Evolutionary conservation across 352 stramenopile genomes (phyloP), one percentile per base, ranked within the genome.

Genomic region (Pythium volutum): DNA sequence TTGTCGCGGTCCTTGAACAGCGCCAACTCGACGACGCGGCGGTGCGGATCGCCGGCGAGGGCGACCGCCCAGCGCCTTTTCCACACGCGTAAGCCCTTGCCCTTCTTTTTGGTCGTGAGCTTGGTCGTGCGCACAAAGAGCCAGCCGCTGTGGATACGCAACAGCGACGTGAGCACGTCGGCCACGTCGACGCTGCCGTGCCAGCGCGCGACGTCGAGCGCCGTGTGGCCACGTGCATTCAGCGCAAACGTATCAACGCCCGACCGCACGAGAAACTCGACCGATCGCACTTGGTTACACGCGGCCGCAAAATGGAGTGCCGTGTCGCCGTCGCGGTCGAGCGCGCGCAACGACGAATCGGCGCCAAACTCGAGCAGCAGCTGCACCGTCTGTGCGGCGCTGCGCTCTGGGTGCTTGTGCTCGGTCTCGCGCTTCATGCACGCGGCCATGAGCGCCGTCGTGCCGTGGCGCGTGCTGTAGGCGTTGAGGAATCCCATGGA

Each of bases 361-460:
- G 79, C 81, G 45, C 84, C 84, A 39, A 81, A 76, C 43, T 87
- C 70, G 33, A 93, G 57, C 39, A 93, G 61, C 42, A 71, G 45
- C 25, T 75, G 79, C 27, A 91, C 73, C 12, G 72, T 74, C 26
- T 75, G 69, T 43, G 57, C 65, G 49, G 38, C 62, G 33, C 51
- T 64, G 49, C 47, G 56, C 23, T 11, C 1, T 22, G 54, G 59
- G 27, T 71, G 36, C 16, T 55, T 58, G 52, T 71, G 55, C 43
- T 58, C 50, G 49, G 62, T 68, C 48, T 83, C 75, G 16, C 74
- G 59, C 46, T 78, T 79, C 47, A 75, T 73, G 33, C 61, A 75
- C 26, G 84, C 81, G n/a, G 71, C 64, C 84, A 93, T 93, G 46
- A 93, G 68, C 43, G 82, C 70, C 38, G 84, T 89, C 41, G 74